These are phyloP conservation scores for Anisodus tanguticus DNA, from an alignment of 257 asterid species.

Conservation along the genomic window DNA sequence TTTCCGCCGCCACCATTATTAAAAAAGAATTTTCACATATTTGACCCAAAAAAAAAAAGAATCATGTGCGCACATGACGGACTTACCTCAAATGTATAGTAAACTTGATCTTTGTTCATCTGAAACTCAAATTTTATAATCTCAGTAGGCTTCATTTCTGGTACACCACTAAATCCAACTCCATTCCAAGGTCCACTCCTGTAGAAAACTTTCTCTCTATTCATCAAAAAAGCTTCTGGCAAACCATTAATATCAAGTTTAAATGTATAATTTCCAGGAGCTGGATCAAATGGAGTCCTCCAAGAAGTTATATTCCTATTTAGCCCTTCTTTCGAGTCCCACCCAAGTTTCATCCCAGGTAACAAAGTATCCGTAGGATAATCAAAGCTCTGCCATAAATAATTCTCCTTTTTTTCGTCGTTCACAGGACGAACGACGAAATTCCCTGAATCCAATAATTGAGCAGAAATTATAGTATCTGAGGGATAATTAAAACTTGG, in stretches of 20 bases:
- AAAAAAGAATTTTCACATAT: too few relatives aligned
- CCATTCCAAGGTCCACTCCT: slow-evolving; percentile 94
- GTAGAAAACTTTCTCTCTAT: slow-evolving; percentile 26
- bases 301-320: slow-evolving; percentile 63
- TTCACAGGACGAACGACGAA: slow-evolving; percentile 46
- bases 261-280: slow-evolving; percentile 62
- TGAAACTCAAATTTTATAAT: slow-evolving; percentile 44
- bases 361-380: slow-evolving; percentile 67
- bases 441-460: slow-evolving; percentile 41
- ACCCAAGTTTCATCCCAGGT: slow-evolving; percentile 78
- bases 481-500: not conserved
- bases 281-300: slow-evolving; percentile 66
- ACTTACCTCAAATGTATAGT: slow-evolving; percentile 39
- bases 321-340: slow-evolving; percentile 66
- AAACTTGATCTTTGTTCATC: slow-evolving; percentile 38
- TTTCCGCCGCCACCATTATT: too few relatives aligned
- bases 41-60: not conserved
- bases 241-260: slow-evolving; percentile 54
- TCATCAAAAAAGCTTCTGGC: slow-evolving; percentile 52
- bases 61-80: not conserved
- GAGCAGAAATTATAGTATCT: not conserved
- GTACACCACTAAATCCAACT: slow-evolving; percentile 67
- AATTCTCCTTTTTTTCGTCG: slow-evolving; percentile 37
- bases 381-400: slow-evolving; percentile 78
- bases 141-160: slow-evolving; percentile 51